Evolutionary conservation across 257 asterid species (phyloP), one percentile per base, ranked within the genome.

Genomic region (Lantana camara): DNA sequence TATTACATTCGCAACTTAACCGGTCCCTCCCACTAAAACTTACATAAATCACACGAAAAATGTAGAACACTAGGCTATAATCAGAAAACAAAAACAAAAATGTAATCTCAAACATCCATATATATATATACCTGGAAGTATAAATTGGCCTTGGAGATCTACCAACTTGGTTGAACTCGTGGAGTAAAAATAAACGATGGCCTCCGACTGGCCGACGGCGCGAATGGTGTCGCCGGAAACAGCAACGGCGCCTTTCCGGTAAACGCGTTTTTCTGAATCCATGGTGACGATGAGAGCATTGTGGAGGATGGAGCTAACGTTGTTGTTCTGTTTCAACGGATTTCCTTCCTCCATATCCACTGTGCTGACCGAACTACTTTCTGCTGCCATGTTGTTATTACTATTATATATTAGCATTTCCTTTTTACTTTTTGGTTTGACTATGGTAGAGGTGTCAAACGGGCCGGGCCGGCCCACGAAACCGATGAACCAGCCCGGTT

Each of bases 221-320:
- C 60, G 30, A 72, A 88, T 79, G 61, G 76, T 76, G 63, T 83
- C 79, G 42, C 73, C 74, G 7, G 71, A 72, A 17, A 88, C 71
- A 4, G 74, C 95, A 29, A 88, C 69, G 42, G 95, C 91, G 64
- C 96, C 95, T 74, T 75, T 67, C 2, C 65, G 86, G 42, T 67
- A 88, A 1, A 85, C 88, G 15, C 91, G 88, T 20, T 46, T 68
- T 9, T 76, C 68, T 0, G 90, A 22, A 56, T 89, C 88, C 95
- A 85, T 83, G 22, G 92, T 86, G 9, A 89, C 76, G 60, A 89
- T 60, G 29, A 82, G 49, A 21, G 88, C 90, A 68, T 78, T 81
- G 80, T 89, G 88, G 60, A 89, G 83, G 42, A 86, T 59, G n/a
- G 56, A 78, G 41, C 30, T 80, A 77, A 30, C 53, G 38, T n/a